These are phyloP conservation scores for Gonium pectorale DNA, from an alignment of 139 green algal genomes.

Conservation along the genomic window DNA sequence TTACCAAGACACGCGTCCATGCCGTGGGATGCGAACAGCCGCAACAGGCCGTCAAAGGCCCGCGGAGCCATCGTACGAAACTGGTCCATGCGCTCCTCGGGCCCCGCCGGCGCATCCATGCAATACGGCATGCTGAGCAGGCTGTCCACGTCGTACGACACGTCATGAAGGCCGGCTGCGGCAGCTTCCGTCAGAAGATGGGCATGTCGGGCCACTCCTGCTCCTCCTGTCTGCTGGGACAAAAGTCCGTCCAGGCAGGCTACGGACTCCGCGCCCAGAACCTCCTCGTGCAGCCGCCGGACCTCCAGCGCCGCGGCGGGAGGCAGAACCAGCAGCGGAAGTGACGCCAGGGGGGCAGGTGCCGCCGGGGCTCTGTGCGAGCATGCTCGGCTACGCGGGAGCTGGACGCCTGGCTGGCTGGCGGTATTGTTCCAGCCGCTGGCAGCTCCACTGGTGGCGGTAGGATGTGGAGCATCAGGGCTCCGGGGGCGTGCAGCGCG, in stretches of 20 bases:
- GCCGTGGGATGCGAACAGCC: background rate
- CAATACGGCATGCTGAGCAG: background rate
- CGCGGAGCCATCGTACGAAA: background rate
- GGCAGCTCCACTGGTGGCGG: background rate
- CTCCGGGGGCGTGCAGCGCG: background rate
- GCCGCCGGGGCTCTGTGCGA: too few relatives aligned
- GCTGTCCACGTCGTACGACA: background rate
- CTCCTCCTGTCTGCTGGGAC: background rate
- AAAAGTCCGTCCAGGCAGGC: background rate
- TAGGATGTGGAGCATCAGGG: background rate
- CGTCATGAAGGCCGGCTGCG: background rate
- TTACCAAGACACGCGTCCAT: background rate
- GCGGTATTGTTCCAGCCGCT: background rate
- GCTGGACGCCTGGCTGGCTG: too few relatives aligned
- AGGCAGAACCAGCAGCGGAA: conserved; percentile 24
- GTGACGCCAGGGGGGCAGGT: background rate
- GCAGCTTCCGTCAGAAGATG: background rate
- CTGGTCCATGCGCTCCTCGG: background rate
- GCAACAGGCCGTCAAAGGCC: background rate
- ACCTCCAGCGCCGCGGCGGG: background rate
- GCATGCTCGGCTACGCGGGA: too few relatives aligned
- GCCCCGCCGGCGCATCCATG: background rate
- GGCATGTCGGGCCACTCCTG: too few relatives aligned
- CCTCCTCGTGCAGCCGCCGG: background rate
- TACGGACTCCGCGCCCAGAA: background rate